Evolutionary conservation across 352 stramenopile species (phyloP).

Genomic region (Globisporangium canariense): DNA sequence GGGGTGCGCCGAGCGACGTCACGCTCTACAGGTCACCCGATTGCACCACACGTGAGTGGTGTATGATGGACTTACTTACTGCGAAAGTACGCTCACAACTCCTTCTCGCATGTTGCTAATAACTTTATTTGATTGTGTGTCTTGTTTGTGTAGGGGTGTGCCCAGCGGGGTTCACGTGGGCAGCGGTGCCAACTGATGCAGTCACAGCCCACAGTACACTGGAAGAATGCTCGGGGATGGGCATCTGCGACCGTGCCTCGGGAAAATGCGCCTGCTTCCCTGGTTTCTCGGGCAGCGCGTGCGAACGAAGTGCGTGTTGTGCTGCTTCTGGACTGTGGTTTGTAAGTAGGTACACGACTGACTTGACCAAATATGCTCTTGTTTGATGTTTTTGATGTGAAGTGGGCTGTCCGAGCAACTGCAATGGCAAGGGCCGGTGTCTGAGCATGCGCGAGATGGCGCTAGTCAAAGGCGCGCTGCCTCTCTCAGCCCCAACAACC

Average conservation of each 20-base stretch:
- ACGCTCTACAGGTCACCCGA: slow-evolving; percentile 71
- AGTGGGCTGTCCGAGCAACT: slow-evolving; percentile 73
- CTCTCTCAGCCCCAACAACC: slow-evolving; percentile 61
- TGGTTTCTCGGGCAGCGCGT: slow-evolving; percentile 80
- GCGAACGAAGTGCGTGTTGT: slow-evolving; percentile 53
- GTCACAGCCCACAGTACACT: slow-evolving; percentile 37
- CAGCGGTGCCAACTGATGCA: slow-evolving; percentile 32
- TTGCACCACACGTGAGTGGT: slow-evolving; percentile 61
- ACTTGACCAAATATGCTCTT: not conserved
- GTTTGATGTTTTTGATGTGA: not conserved
- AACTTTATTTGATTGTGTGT: not conserved
- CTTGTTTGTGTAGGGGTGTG: slow-evolving; percentile 38
- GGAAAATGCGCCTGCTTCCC: slow-evolving; percentile 80
- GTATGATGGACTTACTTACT: no score
- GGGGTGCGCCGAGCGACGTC: slow-evolving; percentile 64
- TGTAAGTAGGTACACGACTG: not conserved
- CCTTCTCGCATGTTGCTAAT: no score
- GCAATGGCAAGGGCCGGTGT: slow-evolving; percentile 66
- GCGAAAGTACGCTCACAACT: no score
- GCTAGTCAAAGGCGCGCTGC: slow-evolving; percentile 46
- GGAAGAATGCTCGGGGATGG: slow-evolving; percentile 88
- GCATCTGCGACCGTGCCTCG: slow-evolving; percentile 66
- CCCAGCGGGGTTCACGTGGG: slow-evolving; percentile 52
- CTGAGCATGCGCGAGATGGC: slow-evolving; percentile 84
- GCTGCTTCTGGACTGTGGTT: not conserved